These are phyloP conservation scores for Monilinia aucupariae DNA, from an alignment of 2,329 filamentous ascomycete genomes.

Conservation along the genomic window DNA sequence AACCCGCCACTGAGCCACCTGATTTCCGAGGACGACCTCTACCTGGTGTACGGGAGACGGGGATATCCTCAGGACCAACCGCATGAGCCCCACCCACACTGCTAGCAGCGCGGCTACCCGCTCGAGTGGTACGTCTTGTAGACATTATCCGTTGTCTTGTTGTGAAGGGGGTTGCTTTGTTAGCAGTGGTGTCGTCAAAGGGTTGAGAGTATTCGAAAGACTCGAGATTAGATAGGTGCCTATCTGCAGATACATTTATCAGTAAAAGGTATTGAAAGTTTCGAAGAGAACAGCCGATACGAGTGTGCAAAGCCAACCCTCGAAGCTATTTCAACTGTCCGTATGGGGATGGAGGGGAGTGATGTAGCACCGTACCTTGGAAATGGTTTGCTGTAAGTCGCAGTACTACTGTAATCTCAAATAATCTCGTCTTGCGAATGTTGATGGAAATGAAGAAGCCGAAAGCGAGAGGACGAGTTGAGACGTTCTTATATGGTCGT, in stretches of 20 bases:
- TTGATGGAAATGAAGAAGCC: neutral
- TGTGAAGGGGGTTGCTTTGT: neutral
- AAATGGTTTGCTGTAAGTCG: neutral
- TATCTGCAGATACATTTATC: slow-evolving; percentile 1
- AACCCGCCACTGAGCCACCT: neutral
- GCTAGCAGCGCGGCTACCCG: slow-evolving; percentile 25
- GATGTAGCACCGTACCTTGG: neutral
- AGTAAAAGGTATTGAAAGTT: neutral
- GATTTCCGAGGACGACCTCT: slow-evolving; percentile 14
- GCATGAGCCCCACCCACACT: slow-evolving; percentile 23
- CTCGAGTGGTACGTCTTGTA: slow-evolving; percentile 27
- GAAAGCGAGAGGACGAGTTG: neutral
- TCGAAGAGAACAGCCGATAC: neutral
- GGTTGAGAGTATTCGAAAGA: neutral
- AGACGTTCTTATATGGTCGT: neutral
- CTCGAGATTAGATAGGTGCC: neutral
- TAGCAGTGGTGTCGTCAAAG: neutral
- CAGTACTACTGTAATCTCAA: neutral
- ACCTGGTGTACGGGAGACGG: slow-evolving; percentile 18
- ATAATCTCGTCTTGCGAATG: neutral
- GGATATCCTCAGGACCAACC: slow-evolving; percentile 21
- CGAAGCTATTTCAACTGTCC: neutral
- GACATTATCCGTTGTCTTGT: slow-evolving; percentile 24
- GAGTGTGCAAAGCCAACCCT: neutral
- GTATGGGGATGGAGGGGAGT: neutral